phyloP scores from a whole-genome alignment of 805 yeast species.

The Candida xyloterini region DNA sequence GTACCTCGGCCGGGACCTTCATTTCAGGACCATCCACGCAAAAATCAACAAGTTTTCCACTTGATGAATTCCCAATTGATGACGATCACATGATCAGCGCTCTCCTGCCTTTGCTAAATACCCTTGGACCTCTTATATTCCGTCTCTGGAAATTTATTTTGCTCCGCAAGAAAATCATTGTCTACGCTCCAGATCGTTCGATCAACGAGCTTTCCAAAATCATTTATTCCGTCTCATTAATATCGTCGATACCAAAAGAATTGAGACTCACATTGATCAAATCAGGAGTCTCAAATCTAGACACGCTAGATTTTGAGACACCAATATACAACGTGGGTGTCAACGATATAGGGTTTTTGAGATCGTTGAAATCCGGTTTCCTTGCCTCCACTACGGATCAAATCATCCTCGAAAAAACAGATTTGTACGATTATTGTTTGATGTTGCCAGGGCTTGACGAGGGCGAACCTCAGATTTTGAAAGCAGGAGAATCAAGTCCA shows the following conservation, averaged over 20 bases:
- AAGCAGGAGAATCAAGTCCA: conserved; percentile 9
- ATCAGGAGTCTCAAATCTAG: conserved; percentile 21
- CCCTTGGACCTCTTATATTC: conserved; percentile 64
- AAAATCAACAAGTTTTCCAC: conserved; percentile 3
- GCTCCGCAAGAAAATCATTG: conserved; percentile 52
- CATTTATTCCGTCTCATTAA: conserved; percentile 54
- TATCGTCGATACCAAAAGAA: conserved; percentile 64
- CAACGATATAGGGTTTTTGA: conserved; percentile 47
- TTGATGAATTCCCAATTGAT: conserved; percentile 16
- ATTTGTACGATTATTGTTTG: conserved; percentile 47
- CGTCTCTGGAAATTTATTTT: conserved; percentile 62
- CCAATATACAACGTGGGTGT: conserved; percentile 66
- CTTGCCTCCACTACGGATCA: conserved; percentile 68
- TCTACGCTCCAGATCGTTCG: conserved; percentile 35
- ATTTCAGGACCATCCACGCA: conserved; percentile 16
- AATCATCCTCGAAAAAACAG: conserved; percentile 51
- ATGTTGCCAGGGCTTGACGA: conserved; percentile 20
- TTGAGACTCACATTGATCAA: conserved; percentile 32
- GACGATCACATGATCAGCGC: conserved; percentile 44
- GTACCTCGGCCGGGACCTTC: conserved; percentile 20
- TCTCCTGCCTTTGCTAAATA: conserved; percentile 44
- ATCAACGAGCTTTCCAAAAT: conserved; percentile 45
- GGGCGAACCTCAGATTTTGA: conserved; percentile 22
- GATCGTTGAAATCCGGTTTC: conserved; percentile 34
- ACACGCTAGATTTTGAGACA: conserved; percentile 33